phyloP scores from a whole-genome alignment of 1,284 basidiomycete genomes.

The Ganoderma boninense region DNA sequence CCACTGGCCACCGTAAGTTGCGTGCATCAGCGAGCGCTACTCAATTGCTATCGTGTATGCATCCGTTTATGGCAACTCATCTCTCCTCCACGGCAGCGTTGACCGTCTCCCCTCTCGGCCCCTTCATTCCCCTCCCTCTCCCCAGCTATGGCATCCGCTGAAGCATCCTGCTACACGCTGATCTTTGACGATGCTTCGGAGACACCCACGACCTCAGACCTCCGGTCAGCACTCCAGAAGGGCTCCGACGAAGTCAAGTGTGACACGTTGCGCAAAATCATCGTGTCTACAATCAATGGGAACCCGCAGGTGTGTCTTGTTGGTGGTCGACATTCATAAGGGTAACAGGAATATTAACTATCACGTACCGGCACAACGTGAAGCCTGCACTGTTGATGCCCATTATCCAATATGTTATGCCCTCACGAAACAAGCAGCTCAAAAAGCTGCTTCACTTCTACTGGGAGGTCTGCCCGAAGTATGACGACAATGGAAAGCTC shows the following conservation, averaged over 20 bases:
- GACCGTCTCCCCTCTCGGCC: constrained; percentile 25
- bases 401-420: constrained; percentile 97
- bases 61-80: constrained; percentile 32
- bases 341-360: constrained; percentile 1
- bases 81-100: constrained; percentile 30
- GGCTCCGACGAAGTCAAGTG: constrained; percentile 98
- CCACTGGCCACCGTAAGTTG: too few relatives aligned
- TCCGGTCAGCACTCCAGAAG: constrained; percentile 91
- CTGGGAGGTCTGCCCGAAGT: constrained; percentile 99
- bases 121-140: constrained; percentile 14
- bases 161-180: constrained; percentile 84
- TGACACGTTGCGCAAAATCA: constrained; percentile 96
- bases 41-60: constrained; percentile 23
- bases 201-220: constrained; percentile 83
- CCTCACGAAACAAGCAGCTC: constrained; percentile 94
- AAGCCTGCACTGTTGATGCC: constrained; percentile 95
- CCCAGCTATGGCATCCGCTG: constrained; percentile 45
- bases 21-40: constrained; percentile 7
- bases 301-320: constrained; percentile 72
- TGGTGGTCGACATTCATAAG: too few relatives aligned
- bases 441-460: constrained; percentile 99
- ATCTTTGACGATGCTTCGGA: constrained; percentile 84
- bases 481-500: constrained; percentile 96
- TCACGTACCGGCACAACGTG: constrained; percentile 18
- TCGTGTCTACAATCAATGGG: constrained; percentile 95